Base-by-base conservation (phyloP, 2,329 filamentous ascomycete species). In the Aspergillus spinulosporus region DNA sequence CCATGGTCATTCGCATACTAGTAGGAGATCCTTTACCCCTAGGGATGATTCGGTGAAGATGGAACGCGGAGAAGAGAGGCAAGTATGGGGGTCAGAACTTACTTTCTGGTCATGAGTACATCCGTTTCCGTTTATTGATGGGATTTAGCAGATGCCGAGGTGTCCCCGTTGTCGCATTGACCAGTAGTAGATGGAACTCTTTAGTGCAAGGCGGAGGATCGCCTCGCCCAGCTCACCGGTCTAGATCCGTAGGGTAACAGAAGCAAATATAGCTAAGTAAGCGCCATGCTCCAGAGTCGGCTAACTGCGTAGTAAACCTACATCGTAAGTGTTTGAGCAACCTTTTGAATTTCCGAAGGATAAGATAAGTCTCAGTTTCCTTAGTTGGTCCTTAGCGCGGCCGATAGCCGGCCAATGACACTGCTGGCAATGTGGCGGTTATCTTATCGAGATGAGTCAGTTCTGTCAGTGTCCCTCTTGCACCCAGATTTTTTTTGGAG, bases 391-490 rank as follows among this genome's bases (percentile, higher is more conserved):
- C 44, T 47, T 21, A 21, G 44, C 29, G 40, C 21, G 40, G 31
- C 40, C 39, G 43, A 26, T 11, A 36, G 43, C 37, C 36, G 45
- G 49, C 58, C 58, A 60, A 60, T 58, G 44, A 32, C 45, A 26
- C 39, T 26, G 21, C 40, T 29, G 48, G 21, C 44, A 58, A 39
- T 46, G 50, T 32, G 21, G 56, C 46, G 49, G 54, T 64, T 66
- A 68, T 68, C 66, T 68, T 68, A 68, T 68, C 66, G 64, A 50
- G 42, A 54, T 68, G 64, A 68, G 59, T 67, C 65, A 63, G 58
- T 52, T 9, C 43, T 31, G 43, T 29, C 21, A 29, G 43, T 45
- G 34, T 32, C 29, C 28, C 40, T 14, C 34, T 34, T 6, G 8
- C 28, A 36, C 39, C 52, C 45, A 47, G 48, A 58, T 56, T 63